Percentiles rank a stretch among this genome's conserved stretches.
phyloP scores from a whole-genome alignment of 1,139 yeast genomes.

The Hansenula anomala region DNA sequence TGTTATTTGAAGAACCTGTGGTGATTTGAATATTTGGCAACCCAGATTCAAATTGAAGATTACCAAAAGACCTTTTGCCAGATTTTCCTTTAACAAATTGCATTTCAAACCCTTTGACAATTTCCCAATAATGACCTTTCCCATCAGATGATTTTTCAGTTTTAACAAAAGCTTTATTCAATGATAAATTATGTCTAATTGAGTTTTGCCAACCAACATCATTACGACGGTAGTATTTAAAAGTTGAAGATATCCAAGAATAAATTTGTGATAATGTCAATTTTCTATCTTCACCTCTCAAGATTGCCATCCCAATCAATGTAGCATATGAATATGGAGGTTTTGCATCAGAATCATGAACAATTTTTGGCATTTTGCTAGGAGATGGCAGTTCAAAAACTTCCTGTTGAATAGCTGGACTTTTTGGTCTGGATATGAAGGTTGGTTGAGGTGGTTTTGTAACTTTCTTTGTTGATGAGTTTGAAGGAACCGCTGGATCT shows the following conservation, averaged over 20 bases:
- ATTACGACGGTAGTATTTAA: slow-evolving; percentile 74
- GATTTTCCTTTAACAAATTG: slow-evolving; percentile 69
- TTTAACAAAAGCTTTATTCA: slow-evolving; percentile 84
- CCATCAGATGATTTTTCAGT: slow-evolving; percentile 93
- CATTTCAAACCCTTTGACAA: slow-evolving; percentile 75
- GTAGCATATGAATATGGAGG: slow-evolving; percentile 96
- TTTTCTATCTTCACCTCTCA: slow-evolving; percentile 74
- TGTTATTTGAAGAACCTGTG: no score
- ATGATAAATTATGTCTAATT: slow-evolving; percentile 10
- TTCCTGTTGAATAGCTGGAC: slow-evolving; percentile 4
- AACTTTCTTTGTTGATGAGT: slow-evolving; percentile 4
- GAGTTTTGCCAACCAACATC: slow-evolving; percentile 90
- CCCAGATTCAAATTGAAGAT: slow-evolving; percentile 7
- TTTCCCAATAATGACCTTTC: slow-evolving; percentile 96
- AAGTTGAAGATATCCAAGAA: slow-evolving; percentile 87
- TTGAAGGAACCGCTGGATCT: slow-evolving; percentile 3
- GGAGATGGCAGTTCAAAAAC: slow-evolving; percentile 17
- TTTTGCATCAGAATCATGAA: slow-evolving; percentile 35
- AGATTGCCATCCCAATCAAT: slow-evolving; percentile 88
- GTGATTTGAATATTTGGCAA: no score
- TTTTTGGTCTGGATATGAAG: slow-evolving; percentile 10
- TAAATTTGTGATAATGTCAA: slow-evolving; percentile 89
- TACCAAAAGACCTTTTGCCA: slow-evolving; percentile 31
- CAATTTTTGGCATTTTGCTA: slow-evolving; percentile 18
- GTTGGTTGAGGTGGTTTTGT: slow-evolving; percentile 23